These are phyloP conservation scores for Quercus engelmannii DNA, from an alignment of 306 rosid genomes.

Conservation along the genomic window DNA sequence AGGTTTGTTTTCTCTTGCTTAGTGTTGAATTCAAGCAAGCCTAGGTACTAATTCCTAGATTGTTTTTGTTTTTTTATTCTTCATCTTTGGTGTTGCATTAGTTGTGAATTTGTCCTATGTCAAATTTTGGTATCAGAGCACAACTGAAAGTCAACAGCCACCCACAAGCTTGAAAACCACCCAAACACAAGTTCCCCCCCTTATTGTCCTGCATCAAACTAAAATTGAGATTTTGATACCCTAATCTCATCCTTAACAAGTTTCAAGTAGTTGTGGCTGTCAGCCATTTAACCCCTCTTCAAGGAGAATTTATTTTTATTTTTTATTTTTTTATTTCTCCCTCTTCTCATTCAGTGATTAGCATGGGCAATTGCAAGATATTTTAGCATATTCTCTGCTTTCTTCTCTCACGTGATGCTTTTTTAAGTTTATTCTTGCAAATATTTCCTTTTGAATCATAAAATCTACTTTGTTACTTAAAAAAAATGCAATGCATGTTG, in stretches of 20 bases:
- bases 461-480: constrained; percentile 10
- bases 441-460: not conserved
- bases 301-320: not conserved
- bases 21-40: no score
- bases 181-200: no score
- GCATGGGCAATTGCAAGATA: not conserved
- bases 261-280: not conserved
- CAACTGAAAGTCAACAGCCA: no score
- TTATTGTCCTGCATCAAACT: not conserved
- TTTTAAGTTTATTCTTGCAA: not conserved
- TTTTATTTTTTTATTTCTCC: not conserved
- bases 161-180: no score
- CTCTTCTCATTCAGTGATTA: not conserved
- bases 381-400: constrained; percentile 1
- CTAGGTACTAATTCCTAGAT: no score
- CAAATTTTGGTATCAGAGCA: no score
- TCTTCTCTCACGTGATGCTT: not conserved
- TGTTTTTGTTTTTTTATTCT: no score
- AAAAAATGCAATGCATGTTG: constrained; percentile 26
- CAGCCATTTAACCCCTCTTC: not conserved
- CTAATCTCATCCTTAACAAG: not conserved
- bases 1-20: no score
- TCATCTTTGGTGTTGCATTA: no score
- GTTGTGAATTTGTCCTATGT: no score
- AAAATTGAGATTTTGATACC: not conserved